Evolutionary conservation across 1,284 basidiomycete genomes (phyloP).

Genomic region (Pseudozyma tsukubaensis): DNA sequence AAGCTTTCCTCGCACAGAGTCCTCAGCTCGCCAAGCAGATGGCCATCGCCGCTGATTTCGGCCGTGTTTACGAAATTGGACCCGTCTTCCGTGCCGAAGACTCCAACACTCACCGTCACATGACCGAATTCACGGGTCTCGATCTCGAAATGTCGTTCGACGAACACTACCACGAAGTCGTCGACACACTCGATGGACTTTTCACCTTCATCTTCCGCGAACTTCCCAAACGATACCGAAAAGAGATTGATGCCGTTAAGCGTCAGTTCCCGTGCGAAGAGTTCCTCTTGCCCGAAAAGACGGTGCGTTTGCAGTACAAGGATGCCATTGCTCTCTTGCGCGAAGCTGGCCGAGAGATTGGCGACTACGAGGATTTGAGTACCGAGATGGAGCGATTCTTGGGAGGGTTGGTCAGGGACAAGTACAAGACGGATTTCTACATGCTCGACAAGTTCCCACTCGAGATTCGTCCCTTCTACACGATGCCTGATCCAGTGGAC

Average conservation of each 20-base stretch:
- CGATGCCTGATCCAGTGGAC: constrained; percentile 67
- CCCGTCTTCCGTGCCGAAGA: constrained; percentile 96
- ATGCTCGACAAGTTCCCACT: constrained; percentile 68
- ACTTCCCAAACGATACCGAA: constrained; percentile 76
- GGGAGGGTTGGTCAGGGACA: constrained; percentile 63
- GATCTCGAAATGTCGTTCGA: constrained; percentile 99
- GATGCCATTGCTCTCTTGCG: constrained; percentile 65
- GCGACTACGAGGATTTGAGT: constrained; percentile 65
- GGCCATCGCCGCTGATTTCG: constrained; percentile 98
- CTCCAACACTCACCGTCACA: constrained; percentile 95
- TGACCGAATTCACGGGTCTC: constrained; percentile 98
- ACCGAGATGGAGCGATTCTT: constrained; percentile 66
- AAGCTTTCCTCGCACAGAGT: constrained; percentile 92
- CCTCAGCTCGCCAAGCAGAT: constrained; percentile 99
- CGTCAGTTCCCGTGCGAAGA: constrained; percentile 85
- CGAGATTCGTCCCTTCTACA: constrained; percentile 67
- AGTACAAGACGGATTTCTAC: constrained; percentile 68
- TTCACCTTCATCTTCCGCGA: constrained; percentile 68
- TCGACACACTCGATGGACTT: constrained; percentile 65
- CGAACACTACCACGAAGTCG: constrained; percentile 91
- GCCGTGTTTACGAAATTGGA: constrained; percentile 96
- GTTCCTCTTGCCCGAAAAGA: constrained; percentile 65
- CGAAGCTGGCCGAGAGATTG: constrained; percentile 62
- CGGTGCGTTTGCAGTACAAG: constrained; percentile 62
- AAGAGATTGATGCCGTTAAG: constrained; percentile 82